Evolutionary conservation across 345 rosid genomes (phyloP).

Genomic region (Clausena lansium): DNA sequence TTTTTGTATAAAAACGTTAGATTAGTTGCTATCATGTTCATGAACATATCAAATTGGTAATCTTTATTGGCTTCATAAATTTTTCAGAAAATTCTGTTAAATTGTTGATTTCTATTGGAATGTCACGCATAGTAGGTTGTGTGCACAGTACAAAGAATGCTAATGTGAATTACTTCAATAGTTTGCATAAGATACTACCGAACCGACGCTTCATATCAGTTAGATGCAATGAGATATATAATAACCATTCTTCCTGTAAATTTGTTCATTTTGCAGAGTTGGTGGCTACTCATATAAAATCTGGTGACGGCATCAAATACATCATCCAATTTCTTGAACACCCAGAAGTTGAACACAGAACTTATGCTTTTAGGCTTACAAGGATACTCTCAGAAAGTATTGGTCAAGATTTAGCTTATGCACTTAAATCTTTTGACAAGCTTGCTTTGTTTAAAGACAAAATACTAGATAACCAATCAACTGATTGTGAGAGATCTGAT

Average conservation of each 20-base stretch:
- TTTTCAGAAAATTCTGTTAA: not conserved
- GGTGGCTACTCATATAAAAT: conserved; percentile 30
- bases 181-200: not conserved
- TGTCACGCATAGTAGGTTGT: not conserved
- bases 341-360: conserved; percentile 33
- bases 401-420: conserved; percentile 34
- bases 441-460: conserved; percentile 29
- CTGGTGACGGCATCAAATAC: conserved; percentile 33
- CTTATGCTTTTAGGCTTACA: conserved; percentile 34
- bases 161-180: not conserved
- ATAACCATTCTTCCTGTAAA: conserved; percentile 2
- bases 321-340: conserved; percentile 29
- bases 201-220: not conserved
- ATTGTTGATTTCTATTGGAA: not conserved
- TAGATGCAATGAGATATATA: not conserved
- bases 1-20: not conserved
- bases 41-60: not conserved
- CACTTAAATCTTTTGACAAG: conserved; percentile 27
- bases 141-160: not conserved
- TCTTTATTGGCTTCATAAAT: not conserved
- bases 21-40: not conserved
- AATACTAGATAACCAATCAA: conserved; percentile 30
- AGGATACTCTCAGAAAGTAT: conserved; percentile 33
- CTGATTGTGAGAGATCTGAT: conserved; percentile 42
- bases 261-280: conserved; percentile 29